These are phyloP conservation scores for Crotalaria pallida DNA, from an alignment of 306 rosid genomes.

Conservation along the genomic window DNA sequence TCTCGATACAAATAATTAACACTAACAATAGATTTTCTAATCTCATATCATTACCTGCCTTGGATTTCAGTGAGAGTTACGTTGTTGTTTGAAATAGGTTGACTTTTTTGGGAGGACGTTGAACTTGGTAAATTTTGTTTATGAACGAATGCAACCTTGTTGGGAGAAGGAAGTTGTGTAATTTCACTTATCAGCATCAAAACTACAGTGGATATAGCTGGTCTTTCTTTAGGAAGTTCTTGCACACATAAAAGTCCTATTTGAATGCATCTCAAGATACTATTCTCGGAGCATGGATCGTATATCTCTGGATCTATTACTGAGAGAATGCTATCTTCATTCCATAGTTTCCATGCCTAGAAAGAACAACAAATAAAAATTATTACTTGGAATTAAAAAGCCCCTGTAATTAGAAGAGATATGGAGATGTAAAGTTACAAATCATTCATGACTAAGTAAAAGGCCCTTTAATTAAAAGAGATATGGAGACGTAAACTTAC, in stretches of 20 bases:
- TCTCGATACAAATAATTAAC: too few relatives aligned
- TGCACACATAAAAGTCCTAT: constrained; percentile 27
- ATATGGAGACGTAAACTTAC: not conserved
- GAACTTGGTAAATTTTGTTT: too few relatives aligned
- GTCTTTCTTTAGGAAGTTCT: constrained; percentile 24
- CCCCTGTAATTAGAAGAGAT: not conserved
- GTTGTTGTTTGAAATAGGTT: too few relatives aligned
- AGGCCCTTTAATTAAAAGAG: not conserved
- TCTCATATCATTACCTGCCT: too few relatives aligned
- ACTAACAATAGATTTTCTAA: too few relatives aligned
- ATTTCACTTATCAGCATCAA: constrained; percentile 27
- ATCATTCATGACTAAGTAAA: not conserved
- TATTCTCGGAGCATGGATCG: not conserved
- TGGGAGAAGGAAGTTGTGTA: not conserved
- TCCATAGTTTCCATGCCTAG: constrained; percentile 34
- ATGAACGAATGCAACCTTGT: too few relatives aligned
- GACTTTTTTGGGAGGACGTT: too few relatives aligned
- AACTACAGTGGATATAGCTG: constrained; percentile 1
- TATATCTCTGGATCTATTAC: constrained; percentile 16
- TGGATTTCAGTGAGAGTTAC: too few relatives aligned
- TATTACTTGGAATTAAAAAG: too few relatives aligned
- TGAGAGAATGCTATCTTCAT: not conserved
- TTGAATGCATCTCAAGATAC: constrained; percentile 22
- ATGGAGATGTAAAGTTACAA: not conserved
- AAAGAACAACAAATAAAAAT: not conserved